Evolutionary conservation across 1,284 basidiomycete species (phyloP).

Genomic region (Agroathelia rolfsii): DNA sequence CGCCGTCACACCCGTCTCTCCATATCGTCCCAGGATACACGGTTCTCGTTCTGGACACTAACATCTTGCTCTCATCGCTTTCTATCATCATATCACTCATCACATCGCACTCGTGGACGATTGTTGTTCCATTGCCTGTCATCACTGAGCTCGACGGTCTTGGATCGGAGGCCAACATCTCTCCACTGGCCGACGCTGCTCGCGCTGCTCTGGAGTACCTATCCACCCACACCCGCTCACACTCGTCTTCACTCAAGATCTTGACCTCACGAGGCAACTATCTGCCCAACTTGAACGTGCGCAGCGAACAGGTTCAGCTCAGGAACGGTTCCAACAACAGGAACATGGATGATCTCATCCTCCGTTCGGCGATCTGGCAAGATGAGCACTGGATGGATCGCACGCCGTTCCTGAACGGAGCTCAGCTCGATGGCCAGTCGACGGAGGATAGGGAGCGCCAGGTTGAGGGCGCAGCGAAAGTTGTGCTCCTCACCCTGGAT

Average conservation of each 20-base stretch:
- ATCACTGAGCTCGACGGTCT: constrained; percentile 95
- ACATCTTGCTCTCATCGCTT: too few relatives aligned
- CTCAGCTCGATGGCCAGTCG: constrained; percentile 22
- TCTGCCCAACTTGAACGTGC: constrained; percentile 72
- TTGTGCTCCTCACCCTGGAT: constrained; percentile 85
- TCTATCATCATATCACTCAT: too few relatives aligned
- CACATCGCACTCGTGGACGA: constrained; percentile 77
- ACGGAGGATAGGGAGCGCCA: constrained; percentile 19
- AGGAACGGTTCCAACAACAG: constrained; percentile 48
- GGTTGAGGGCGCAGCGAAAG: constrained; percentile 50
- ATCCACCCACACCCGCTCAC: constrained; percentile 65
- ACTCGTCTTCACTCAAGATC: constrained; percentile 77
- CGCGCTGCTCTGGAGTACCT: constrained; percentile 67
- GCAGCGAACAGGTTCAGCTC: constrained; percentile 82
- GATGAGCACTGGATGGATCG: constrained; percentile 87
- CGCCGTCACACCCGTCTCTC: constrained; percentile 34
- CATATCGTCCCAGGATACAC: too few relatives aligned
- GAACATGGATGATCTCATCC: constrained; percentile 91
- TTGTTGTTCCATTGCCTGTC: constrained; percentile 87
- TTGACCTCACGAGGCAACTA: constrained; percentile 96
- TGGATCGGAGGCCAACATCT: constrained; percentile 47
- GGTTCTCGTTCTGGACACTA: too few relatives aligned
- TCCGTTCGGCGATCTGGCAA: constrained; percentile 89
- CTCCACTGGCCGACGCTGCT: constrained; percentile 64
- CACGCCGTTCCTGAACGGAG: constrained; percentile 52